Evolutionary conservation across 306 rosid genomes (phyloP).

Genomic region (Fragaria nilgerrensis): DNA sequence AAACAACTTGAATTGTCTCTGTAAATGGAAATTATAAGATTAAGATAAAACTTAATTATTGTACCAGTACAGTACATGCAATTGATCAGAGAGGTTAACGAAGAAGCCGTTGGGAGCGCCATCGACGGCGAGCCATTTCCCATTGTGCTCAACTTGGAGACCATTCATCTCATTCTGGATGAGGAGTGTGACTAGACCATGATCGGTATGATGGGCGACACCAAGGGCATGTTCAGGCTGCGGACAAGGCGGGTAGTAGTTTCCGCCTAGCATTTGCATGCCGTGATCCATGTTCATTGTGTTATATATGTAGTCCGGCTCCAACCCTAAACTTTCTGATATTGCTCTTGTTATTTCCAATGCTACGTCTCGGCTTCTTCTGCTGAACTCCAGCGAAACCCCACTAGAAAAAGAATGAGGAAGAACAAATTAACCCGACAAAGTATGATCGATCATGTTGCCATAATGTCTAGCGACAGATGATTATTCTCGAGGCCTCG

Average conservation of each 20-base stretch:
- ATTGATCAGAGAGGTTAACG: constrained; percentile 23
- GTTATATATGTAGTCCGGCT: constrained; percentile 19
- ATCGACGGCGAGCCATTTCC: constrained; percentile 23
- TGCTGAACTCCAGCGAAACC: neutral
- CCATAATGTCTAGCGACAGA: too few relatives aligned
- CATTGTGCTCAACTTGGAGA: constrained; percentile 25
- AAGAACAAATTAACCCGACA: neutral
- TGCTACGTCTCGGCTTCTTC: constrained; percentile 5
- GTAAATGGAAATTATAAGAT: too few relatives aligned
- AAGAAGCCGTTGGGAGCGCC: constrained; percentile 19
- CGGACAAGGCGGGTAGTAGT: constrained; percentile 32
- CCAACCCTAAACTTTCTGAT: constrained; percentile 28
- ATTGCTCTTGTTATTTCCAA: constrained; percentile 13
- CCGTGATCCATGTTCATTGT: constrained; percentile 18
- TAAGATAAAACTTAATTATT: too few relatives aligned
- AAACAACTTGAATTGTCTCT: too few relatives aligned
- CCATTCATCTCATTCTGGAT: constrained; percentile 19
- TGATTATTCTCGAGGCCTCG: too few relatives aligned
- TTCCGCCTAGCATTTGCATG: constrained; percentile 12
- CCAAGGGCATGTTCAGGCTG: constrained; percentile 30
- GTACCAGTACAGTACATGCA: constrained; percentile 10
- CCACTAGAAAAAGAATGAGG: neutral
- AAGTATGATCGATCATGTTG: too few relatives aligned
- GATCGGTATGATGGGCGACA: constrained; percentile 24
- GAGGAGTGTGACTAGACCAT: neutral